These are phyloP conservation scores for Mayamaea pseudoterrestris DNA, from an alignment of 108 stramenopile genomes.

Conservation along the genomic window DNA sequence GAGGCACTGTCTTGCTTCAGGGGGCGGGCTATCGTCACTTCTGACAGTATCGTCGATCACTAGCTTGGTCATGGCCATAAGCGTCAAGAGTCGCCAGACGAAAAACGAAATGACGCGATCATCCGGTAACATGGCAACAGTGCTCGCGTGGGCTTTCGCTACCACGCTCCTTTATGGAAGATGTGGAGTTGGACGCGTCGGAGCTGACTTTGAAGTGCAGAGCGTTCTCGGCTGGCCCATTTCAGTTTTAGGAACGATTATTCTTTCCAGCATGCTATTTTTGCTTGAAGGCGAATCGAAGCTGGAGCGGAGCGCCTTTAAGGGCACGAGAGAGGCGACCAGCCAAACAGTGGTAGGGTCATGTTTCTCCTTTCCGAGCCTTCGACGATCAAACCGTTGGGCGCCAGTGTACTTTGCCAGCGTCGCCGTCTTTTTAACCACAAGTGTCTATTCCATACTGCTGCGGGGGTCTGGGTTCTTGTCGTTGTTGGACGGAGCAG, in stretches of 20 bases:
- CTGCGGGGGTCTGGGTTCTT: slow-evolving; percentile 41
- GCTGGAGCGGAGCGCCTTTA: slow-evolving; percentile 25
- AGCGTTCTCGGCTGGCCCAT: slow-evolving; percentile 45
- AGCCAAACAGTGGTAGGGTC: slow-evolving; percentile 14
- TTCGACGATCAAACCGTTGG: slow-evolving; percentile 44
- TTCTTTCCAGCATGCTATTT: slow-evolving; percentile 45
- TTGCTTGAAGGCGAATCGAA: slow-evolving; percentile 49
- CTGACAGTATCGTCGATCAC: slow-evolving; percentile 37
- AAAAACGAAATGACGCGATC: slow-evolving; percentile 42
- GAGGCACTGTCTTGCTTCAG: slow-evolving; percentile 46
- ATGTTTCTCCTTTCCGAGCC: slow-evolving; percentile 24
- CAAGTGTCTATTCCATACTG: slow-evolving; percentile 41
- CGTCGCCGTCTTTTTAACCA: slow-evolving; percentile 30
- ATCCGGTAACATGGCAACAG: slow-evolving; percentile 45
- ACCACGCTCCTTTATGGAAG: slow-evolving; percentile 44
- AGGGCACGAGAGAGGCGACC: slow-evolving; percentile 9
- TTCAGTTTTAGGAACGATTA: slow-evolving; percentile 50
- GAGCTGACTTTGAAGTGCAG: slow-evolving; percentile 35
- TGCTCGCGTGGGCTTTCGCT: slow-evolving; percentile 39
- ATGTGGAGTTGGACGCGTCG: slow-evolving; percentile 59
- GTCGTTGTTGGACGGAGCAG: slow-evolving; percentile 21
- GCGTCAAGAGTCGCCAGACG: slow-evolving; percentile 26
- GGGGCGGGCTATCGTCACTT: slow-evolving; percentile 64
- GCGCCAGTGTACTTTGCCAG: slow-evolving; percentile 39
- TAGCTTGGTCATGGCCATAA: slow-evolving; percentile 30